Base-by-base conservation (phyloP, 352 stramenopile species). In the Phytophthora litchii region DNA sequence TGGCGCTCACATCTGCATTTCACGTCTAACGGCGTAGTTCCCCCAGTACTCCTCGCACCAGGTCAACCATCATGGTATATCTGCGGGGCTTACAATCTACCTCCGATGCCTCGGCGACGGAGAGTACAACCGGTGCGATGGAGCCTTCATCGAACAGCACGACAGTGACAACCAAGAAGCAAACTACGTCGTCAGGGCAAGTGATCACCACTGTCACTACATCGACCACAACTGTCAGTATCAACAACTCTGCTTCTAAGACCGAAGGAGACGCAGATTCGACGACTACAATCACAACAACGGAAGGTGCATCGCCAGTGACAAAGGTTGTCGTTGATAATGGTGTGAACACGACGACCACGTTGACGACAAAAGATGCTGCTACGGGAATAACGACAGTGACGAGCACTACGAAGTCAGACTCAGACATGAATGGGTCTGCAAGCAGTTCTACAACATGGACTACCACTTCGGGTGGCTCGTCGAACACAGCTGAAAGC, bases 11-110 rank as follows among this genome's bases (percentile, higher is more conserved):
- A 78, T 67, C 36, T 59, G 8, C 42, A 76, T 71, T 72, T 74
- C 57, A 78, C 70, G 66, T 78, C 70, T 76, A 74, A 66, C 70
- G 59, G 60, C 70, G 66, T 74, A 74, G 60, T 67, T 55, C 41
- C 50, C 52, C 54, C 23, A 27, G n/a, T 27, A 27, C 29, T 54
- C 38, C 37, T 57, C 42, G 23, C 51, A 67, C 20, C 38, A 57
- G 37, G 34, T 27, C 52, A 41, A 47, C 60, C 36, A 16, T 20
- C 20, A 75, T 71, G 60, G 54, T 54, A 31, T 64, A 47, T 17
- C 27, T 72, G 37, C 61, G 61, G 48, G 51, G 52, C 35, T 57
- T 69, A 29, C 55, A 69, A 60, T 57, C 52, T 37, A 42, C 53
- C 46, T 64, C 46, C 35, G 34, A 48, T n/a, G 29, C 42, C 4